A percentile compares a stretch with the other conserved stretches of the same genome.
phyloP scores from a whole-genome alignment of 2,329 filamentous ascomycete genomes.

The Pseudocercospora pini-densiflorae region DNA sequence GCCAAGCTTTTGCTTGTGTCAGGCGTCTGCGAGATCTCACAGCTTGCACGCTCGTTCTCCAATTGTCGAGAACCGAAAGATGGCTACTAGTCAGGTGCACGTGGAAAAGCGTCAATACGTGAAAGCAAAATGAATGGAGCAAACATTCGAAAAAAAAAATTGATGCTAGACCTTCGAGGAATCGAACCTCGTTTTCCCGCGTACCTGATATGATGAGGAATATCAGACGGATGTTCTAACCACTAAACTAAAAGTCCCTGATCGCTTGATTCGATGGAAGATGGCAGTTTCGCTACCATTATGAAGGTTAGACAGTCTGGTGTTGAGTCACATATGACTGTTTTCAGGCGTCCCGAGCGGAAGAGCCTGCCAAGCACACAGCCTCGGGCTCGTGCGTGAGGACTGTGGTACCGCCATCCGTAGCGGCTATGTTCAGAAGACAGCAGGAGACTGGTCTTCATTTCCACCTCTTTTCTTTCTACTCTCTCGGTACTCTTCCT shows the following conservation, averaged over 20 bases:
- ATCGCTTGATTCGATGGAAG: neutral
- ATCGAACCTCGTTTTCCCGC: neutral
- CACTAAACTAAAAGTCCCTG: conserved; percentile 1
- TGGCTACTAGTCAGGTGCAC: neutral
- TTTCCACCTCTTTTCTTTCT: neutral
- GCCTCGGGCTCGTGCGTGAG: neutral
- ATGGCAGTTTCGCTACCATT: neutral
- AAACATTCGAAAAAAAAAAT: neutral
- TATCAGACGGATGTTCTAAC: conserved; percentile 8
- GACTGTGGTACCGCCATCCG: neutral
- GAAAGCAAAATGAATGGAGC: neutral
- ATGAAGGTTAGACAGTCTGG: neutral
- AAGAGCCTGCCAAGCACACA: neutral
- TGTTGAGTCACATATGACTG: neutral
- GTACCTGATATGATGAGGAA: neutral
- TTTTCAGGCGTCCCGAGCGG: neutral
- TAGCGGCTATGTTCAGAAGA: neutral
- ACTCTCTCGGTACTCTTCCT: neutral
- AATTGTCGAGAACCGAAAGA: neutral
- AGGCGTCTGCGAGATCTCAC: neutral
- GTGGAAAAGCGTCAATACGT: no score
- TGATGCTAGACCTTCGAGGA: neutral
- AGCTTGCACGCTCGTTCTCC: neutral
- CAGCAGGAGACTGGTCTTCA: neutral
- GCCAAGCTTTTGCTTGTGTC: neutral